Evolutionary conservation across 495 filamentous ascomycete species (phyloP), one percentile per base, ranked within the genome.

Genomic region (Glutinoglossum americanum): DNA sequence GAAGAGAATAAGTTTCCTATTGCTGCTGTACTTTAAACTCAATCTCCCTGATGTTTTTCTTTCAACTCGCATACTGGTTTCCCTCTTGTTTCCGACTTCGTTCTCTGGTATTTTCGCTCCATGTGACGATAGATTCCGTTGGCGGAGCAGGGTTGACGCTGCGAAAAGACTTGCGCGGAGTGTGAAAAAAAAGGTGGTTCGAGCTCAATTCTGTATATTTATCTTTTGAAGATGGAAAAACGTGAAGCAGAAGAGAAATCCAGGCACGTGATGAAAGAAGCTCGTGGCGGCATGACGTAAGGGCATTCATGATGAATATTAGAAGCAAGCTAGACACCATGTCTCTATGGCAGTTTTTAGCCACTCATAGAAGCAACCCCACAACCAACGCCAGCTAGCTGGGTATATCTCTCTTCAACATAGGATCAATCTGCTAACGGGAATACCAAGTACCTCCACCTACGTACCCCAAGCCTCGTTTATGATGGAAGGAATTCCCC

Each of bases 401-500:
- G 37, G 15, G 37, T 4, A 41, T 41, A 41, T 41, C 8, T 17
- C 13, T 15, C 37, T 41, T 41, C 37, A 41, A 13, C 3, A 17
- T 15, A 41, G 5, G 15, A 13, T 41, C 37, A 15, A 13, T 41
- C 37, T 11, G 37, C 37, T 41, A 41, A 41, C 37, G 13, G 37
- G 2, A 3, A 4, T 41, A 3, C 3, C 15, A 15, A 17, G 37
- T 2, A 4, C 17, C 13, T 23, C 41, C 10, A 2, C n/a, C 19
- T 21, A 19, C 41, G 19, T 21, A 10, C n/a, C 17, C 13, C n/a
- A 21, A 13, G 41, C 19, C 3, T 45, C 41, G 5, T 23, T 19
- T 57, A 71, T 27, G 35, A 81, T 81, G 74, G 68, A 77, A 10
- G 76, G 77, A 4, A 76, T 84, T 60, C 74, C 68, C 75, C 71